These are phyloP conservation scores for Tetrahymena thermophila DNA, from an alignment of 73 alveolate species.

Conservation along the genomic window DNA sequence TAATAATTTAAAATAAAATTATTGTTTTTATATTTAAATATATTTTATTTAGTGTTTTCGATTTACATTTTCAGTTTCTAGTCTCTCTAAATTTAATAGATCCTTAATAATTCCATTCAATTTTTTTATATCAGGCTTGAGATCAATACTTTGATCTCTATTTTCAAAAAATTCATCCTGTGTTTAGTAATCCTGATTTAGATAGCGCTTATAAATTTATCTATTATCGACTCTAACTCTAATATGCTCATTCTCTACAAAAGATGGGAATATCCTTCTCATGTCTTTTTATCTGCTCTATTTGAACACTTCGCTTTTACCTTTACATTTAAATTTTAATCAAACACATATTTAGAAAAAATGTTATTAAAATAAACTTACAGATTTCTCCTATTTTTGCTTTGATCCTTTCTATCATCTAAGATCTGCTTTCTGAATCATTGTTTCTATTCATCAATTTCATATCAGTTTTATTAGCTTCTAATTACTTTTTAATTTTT, in stretches of 20 bases:
- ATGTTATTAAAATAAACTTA: not conserved
- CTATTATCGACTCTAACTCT: not conserved
- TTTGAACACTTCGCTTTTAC: not conserved
- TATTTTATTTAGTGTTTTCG: not conserved
- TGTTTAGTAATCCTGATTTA: not conserved
- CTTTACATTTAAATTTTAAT: not conserved
- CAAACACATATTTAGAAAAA: not conserved
- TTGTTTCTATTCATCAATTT: not conserved
- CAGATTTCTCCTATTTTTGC: not conserved
- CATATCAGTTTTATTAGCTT: not conserved
- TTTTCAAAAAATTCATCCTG: not conserved
- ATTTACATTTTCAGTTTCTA: not conserved
- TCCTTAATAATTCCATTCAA: not conserved
- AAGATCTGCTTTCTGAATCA: not conserved
- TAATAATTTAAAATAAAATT: not conserved
- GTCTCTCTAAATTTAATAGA: not conserved
- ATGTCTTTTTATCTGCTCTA: not conserved
- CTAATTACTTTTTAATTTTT: not conserved
- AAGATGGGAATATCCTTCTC: not conserved
- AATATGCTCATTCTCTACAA: not conserved
- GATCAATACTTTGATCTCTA: not conserved
- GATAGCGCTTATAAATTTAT: not conserved
- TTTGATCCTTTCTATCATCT: not conserved
- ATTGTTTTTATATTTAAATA: not conserved
- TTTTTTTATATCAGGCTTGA: not conserved